Evolutionary conservation across 2,329 filamentous ascomycete species (phyloP).

Genomic region (Geoglossum cookeanum): DNA sequence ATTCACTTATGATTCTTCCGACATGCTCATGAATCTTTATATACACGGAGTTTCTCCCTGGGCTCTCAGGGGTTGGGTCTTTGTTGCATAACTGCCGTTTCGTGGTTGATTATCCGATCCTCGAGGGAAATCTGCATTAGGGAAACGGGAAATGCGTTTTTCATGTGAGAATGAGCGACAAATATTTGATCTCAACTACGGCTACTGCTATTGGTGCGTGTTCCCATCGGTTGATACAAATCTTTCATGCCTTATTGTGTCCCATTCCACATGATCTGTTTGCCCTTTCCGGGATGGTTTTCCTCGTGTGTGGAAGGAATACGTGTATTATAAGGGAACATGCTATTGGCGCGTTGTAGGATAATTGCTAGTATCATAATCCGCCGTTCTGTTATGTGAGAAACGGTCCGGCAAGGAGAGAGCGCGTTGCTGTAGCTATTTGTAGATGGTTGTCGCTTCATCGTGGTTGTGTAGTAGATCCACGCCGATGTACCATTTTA

Average conservation of each 20-base stretch:
- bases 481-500: too few relatives aligned
- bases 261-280: background rate
- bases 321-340: background rate
- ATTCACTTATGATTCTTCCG: background rate
- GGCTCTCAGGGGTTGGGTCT: background rate
- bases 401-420: too few relatives aligned
- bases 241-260: background rate
- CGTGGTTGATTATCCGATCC: background rate
- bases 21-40: slow-evolving; percentile 2
- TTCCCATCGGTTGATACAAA: background rate
- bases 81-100: slow-evolving; percentile 2
- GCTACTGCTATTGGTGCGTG: background rate
- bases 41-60: slow-evolving; percentile 1
- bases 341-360: background rate
- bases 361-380: background rate
- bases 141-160: slow-evolving; percentile 1
- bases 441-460: too few relatives aligned
- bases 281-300: background rate
- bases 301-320: background rate
- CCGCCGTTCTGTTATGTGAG: background rate
- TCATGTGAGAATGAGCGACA: background rate
- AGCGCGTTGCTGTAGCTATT: too few relatives aligned
- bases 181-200: background rate
- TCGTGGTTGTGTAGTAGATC: too few relatives aligned
- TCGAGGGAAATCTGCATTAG: background rate